Conservation (phyloP, 2,329 filamentous ascomycete genomes). For the Aspergillus brunneoviolaceus region DNA sequence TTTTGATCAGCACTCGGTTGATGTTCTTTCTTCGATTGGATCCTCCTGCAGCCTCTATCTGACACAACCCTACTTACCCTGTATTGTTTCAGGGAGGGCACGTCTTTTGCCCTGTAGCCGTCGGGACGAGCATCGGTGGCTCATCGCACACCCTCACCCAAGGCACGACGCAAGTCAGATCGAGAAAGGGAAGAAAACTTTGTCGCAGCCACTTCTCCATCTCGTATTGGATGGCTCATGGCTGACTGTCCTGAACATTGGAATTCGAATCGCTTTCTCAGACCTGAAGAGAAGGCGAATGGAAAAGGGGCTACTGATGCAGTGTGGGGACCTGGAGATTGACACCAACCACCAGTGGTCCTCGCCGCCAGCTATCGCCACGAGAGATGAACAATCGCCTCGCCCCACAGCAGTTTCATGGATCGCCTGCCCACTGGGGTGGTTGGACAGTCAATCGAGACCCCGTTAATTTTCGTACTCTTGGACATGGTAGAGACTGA, state of each 20-base stretch:
- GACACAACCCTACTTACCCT: slow-evolving; percentile 8
- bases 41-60: slow-evolving; percentile 3
- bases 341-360: slow-evolving; percentile 13
- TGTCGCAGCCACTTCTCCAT: neutral
- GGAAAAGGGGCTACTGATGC: slow-evolving; percentile 19
- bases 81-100: neutral
- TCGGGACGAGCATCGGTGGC: neutral
- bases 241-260: neutral
- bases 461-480: neutral
- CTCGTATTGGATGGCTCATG: neutral
- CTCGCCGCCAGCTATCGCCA: slow-evolving; percentile 12
- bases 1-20: slow-evolving; percentile 34
- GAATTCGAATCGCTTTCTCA: neutral
- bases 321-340: slow-evolving; percentile 18
- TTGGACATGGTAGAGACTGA: neutral
- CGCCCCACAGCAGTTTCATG: slow-evolving; percentile 16
- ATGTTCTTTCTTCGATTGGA: slow-evolving; percentile 8
- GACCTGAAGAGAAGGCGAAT: slow-evolving; percentile 2
- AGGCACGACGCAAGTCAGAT: no score
- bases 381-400: slow-evolving; percentile 19
- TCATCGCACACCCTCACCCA: no score
- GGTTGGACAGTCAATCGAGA: neutral
- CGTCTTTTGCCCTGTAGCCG: neutral
- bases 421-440: slow-evolving; percentile 1
- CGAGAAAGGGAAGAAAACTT: neutral